Percentiles rank a stretch among this genome's conserved stretches.
Evolutionary conservation across 2,329 filamentous ascomycete genomes (phyloP).

Genomic region (Lasiodiplodia gonubiensis): DNA sequence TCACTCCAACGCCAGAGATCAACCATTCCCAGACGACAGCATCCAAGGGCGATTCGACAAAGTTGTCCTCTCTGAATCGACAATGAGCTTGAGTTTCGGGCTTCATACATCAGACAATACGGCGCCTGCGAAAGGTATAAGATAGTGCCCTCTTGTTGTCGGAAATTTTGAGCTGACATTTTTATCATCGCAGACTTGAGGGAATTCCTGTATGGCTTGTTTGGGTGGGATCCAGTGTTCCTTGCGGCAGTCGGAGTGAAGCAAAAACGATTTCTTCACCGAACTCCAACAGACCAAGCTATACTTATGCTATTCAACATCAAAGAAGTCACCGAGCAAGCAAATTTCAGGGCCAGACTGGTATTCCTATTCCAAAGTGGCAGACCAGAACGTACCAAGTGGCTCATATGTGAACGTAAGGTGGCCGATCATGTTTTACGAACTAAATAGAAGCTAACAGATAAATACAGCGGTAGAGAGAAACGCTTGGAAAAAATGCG

Average conservation of each 20-base stretch:
- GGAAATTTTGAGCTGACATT: neutral
- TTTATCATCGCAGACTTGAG: neutral
- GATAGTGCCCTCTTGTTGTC: fast-evolving
- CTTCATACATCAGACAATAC: neutral
- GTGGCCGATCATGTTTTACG: too few species aligned
- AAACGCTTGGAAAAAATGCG: neutral
- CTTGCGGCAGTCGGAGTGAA: neutral
- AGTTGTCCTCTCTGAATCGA: neutral
- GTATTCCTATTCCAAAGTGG: neutral
- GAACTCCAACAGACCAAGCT: neutral
- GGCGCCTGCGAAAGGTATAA: fast-evolving
- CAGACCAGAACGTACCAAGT: neutral
- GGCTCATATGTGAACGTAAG: neutral
- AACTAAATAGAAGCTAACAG: neutral
- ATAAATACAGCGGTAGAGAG: neutral
- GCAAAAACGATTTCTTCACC: too few species aligned
- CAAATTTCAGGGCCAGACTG: neutral
- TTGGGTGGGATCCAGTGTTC: neutral
- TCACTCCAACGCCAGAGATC: neutral
- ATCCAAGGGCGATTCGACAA: neutral
- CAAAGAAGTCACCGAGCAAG: fast-evolving
- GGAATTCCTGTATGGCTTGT: neutral
- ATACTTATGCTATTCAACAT: neutral
- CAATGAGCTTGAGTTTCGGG: neutral
- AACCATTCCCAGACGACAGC: neutral